phyloP scores from a whole-genome alignment of 2,329 filamentous ascomycete genomes.

The Exophiala calicioides region DNA sequence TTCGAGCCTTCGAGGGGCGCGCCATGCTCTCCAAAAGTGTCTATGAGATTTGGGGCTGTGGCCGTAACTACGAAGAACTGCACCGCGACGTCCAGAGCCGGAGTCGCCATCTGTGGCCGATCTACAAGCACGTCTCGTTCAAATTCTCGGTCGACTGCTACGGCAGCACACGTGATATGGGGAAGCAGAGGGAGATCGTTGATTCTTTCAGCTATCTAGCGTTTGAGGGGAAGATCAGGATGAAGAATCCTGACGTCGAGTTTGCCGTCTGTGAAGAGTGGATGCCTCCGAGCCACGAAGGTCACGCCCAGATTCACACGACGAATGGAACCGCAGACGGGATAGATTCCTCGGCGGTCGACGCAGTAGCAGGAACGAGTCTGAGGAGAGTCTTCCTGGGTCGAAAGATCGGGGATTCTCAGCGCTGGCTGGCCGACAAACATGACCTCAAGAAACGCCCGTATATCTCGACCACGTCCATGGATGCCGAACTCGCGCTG shows the following conservation, averaged over 20 bases:
- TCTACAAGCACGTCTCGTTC: conserved; percentile 69
- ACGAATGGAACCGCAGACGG: conserved; percentile 38
- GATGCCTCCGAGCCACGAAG: conserved; percentile 40
- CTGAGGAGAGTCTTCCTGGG: conserved; percentile 67
- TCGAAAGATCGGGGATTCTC: conserved; percentile 66
- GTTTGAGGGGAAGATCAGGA: conserved; percentile 74
- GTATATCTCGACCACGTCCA: conserved; percentile 95
- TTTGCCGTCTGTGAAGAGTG: conserved; percentile 87
- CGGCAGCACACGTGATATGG: conserved; percentile 66
- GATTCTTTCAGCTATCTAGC: conserved; percentile 77
- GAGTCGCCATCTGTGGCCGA: conserved; percentile 65
- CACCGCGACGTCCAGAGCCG: conserved; percentile 63
- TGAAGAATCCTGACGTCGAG: conserved; percentile 71
- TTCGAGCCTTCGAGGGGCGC: conserved; percentile 67
- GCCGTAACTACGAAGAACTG: conserved; percentile 62
- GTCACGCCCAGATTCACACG: neutral
- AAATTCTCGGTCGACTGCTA: conserved; percentile 84
- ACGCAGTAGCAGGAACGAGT: conserved; percentile 48
- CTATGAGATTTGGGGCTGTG: conserved; percentile 85
- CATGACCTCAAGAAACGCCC: conserved; percentile 90
- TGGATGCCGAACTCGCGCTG: conserved; percentile 92
- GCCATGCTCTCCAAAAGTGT: conserved; percentile 81
- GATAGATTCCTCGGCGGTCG: conserved; percentile 29
- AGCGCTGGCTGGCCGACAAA: conserved; percentile 66
- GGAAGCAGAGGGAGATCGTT: conserved; percentile 72